Conservation (phyloP, 75 land plant species). For the Pseudotsuga menziesii region DNA sequence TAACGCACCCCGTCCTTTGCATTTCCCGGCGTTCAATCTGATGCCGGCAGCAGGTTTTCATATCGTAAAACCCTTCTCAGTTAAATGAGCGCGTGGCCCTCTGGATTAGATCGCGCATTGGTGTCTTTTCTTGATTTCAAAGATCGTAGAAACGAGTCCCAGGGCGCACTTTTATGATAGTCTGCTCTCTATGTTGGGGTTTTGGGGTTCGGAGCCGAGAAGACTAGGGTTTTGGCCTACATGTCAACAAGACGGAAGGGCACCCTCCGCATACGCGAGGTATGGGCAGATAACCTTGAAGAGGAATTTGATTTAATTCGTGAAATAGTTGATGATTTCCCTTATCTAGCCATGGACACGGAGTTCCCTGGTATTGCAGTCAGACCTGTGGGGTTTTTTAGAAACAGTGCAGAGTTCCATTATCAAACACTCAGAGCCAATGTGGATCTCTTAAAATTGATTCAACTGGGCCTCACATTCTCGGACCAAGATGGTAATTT, state of each 20-base stretch:
- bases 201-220: background rate
- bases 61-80: background rate
- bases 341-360: constrained; percentile 66
- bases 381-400: constrained; percentile 40
- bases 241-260: background rate
- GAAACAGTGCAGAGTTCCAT: constrained; percentile 23
- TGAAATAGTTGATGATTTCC: constrained; percentile 46
- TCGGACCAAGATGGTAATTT: constrained; percentile 50
- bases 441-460: constrained; percentile 56
- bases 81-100: background rate
- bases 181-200: constrained; percentile 7
- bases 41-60: background rate
- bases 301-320: constrained; percentile 48
- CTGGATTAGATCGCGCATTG: background rate
- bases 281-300: constrained; percentile 56
- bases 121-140: too few relatives aligned
- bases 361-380: constrained; percentile 65
- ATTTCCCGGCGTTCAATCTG: background rate
- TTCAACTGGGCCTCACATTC: constrained; percentile 63
- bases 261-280: constrained; percentile 50
- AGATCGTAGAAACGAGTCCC: background rate
- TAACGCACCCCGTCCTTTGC: background rate
- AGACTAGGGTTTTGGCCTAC: background rate
- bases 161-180: background rate
- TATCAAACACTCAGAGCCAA: constrained; percentile 31